Evolutionary conservation across 495 filamentous ascomycete genomes (phyloP).

Genomic region (Trichocladium antarcticum): DNA sequence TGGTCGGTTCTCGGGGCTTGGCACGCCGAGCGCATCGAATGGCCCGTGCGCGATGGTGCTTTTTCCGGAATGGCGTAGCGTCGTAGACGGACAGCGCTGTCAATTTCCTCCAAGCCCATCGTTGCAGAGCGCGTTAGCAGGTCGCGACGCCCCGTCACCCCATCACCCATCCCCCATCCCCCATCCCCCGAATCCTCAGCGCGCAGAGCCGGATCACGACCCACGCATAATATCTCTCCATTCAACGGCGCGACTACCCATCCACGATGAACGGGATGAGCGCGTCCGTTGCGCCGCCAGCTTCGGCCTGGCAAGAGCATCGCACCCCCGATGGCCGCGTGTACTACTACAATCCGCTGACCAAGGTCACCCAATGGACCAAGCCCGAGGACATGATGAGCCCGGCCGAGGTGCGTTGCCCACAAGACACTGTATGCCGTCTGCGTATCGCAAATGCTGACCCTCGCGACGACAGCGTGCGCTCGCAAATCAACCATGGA

Average conservation of each 20-base stretch:
- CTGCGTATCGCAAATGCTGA: not conserved
- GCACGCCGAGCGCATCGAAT: not conserved
- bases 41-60: constrained; percentile 3
- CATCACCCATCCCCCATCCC: no score
- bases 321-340: constrained; percentile 69
- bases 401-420: constrained; percentile 58
- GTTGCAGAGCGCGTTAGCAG: not conserved
- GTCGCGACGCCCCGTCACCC: no score
- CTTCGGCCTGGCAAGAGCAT: constrained; percentile 67
- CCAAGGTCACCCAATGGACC: constrained; percentile 85
- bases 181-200: not conserved
- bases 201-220: not conserved
- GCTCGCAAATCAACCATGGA: constrained; percentile 77
- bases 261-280: constrained; percentile 53
- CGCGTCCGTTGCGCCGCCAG: constrained; percentile 38
- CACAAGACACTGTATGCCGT: not conserved
- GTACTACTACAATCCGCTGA: constrained; percentile 89
- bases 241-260: not conserved
- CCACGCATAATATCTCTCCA: not conserved
- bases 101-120: not conserved
- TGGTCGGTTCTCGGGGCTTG: not conserved
- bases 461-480: constrained; percentile 47
- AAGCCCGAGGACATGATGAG: constrained; percentile 88
- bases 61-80: no score
- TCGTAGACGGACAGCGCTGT: no score